Conservation (phyloP, 73 alveolate genomes). For the Stentor roeselii region DNA sequence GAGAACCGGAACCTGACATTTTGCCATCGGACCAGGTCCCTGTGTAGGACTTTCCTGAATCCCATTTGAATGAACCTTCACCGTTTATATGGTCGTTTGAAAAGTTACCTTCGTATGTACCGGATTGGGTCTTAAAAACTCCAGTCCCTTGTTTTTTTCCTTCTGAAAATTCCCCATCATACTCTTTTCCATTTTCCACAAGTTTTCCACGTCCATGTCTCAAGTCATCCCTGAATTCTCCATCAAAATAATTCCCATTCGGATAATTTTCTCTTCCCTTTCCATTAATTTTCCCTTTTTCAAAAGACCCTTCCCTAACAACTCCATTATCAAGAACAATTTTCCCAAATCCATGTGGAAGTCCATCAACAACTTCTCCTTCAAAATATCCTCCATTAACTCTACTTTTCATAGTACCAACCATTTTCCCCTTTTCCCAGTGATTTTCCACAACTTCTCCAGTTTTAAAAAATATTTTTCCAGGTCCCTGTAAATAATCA, state of each 20-base stretch:
- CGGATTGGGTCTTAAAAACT: neutral
- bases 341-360: neutral
- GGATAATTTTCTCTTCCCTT: neutral
- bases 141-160: conserved; percentile 13
- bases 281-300: neutral
- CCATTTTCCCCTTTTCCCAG: neutral
- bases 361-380: neutral
- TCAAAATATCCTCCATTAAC: neutral
- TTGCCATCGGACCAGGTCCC: neutral
- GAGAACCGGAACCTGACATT: conserved; percentile 36
- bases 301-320: neutral
- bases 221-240: neutral
- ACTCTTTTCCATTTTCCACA: neutral
- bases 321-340: neutral
- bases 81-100: neutral
- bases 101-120: neutral
- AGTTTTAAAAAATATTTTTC: no score
- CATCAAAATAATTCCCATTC: neutral
- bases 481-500: neutral
- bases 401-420: neutral
- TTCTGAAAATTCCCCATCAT: neutral
- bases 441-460: neutral
- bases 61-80: neutral
- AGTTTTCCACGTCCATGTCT: conserved; percentile 16
- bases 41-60: neutral